phyloP scores from a whole-genome alignment of 345 rosid species.

The Eucalyptus grandis region DNA sequence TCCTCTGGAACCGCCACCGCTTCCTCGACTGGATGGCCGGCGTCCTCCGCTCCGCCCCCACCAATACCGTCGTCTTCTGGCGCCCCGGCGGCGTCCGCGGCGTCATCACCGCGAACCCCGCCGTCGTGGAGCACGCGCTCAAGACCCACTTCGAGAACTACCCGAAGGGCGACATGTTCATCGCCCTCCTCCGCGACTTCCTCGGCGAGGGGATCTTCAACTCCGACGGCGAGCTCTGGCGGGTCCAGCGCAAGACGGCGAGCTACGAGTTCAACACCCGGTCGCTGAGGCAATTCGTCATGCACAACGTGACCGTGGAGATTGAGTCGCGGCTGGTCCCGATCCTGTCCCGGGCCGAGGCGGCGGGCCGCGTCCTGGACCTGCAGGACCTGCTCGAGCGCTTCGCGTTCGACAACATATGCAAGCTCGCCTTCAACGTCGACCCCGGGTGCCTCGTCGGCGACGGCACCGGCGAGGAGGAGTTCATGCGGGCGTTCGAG shows the following conservation, averaged over 20 bases:
- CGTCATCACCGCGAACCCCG: slow-evolving; percentile 25
- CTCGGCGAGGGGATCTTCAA: slow-evolving; percentile 38
- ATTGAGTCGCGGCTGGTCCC: slow-evolving; percentile 13
- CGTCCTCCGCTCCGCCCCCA: slow-evolving; percentile 10
- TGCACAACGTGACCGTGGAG: slow-evolving; percentile 18
- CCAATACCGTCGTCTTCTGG: slow-evolving; percentile 1
- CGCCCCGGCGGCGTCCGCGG: slow-evolving; percentile 13
- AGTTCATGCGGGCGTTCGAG: slow-evolving; percentile 23
- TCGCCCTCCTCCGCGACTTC: slow-evolving; percentile 11
- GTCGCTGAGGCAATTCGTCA: slow-evolving; percentile 18
- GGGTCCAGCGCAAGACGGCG: slow-evolving; percentile 24
- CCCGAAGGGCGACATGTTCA: slow-evolving; percentile 21
- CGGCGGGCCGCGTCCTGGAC: slow-evolving; percentile 2
- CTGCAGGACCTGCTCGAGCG: slow-evolving; percentile 27
- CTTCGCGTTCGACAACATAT: slow-evolving; percentile 33
- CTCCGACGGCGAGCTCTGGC: slow-evolving; percentile 30
- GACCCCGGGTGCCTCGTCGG: slow-evolving; percentile 28
- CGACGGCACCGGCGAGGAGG: not conserved
- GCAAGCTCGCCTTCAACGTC: slow-evolving; percentile 24
- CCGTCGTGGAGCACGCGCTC: slow-evolving; percentile 21
- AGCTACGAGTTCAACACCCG: slow-evolving; percentile 32
- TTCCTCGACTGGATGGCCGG: slow-evolving; percentile 27
- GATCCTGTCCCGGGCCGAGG: not conserved
- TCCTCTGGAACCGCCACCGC: slow-evolving; percentile 24
- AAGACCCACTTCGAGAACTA: slow-evolving; percentile 26